Conservation (phyloP, 331 rosid genomes). For the Pyracantha coccinea region DNA sequence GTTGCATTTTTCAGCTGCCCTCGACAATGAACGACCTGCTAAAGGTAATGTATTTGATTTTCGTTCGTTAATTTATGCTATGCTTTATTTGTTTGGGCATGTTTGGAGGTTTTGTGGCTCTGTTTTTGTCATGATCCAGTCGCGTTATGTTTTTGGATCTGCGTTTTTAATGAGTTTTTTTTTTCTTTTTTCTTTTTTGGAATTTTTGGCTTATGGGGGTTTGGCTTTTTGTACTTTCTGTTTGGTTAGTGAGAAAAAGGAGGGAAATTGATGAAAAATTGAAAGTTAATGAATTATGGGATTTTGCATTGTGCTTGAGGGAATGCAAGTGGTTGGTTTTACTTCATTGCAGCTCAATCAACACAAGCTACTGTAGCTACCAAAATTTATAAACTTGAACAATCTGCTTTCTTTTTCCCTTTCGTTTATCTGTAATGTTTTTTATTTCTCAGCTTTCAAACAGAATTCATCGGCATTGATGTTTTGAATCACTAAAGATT, state of each 20-base stretch:
- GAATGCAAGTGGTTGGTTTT: neutral
- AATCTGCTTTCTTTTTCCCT: neutral
- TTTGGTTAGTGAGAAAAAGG: neutral
- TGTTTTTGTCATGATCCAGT: constrained; percentile 25
- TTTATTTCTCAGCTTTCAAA: neutral
- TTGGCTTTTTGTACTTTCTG: no score
- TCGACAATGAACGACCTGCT: constrained; percentile 82
- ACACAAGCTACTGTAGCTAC: neutral
- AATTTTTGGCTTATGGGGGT: constrained; percentile 6
- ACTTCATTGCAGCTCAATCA: neutral
- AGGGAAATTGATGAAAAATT: neutral
- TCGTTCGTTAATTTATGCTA: neutral
- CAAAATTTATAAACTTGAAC: neutral
- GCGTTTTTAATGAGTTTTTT: neutral
- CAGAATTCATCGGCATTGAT: neutral
- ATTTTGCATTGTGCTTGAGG: neutral
- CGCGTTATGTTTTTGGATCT: constrained; percentile 4
- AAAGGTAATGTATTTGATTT: constrained; percentile 29
- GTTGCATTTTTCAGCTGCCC: constrained; percentile 18
- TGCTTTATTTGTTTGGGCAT: neutral
- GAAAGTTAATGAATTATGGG: neutral
- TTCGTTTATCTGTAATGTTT: neutral
- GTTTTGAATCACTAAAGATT: neutral
- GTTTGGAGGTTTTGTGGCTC: constrained; percentile 14
- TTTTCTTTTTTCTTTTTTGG: no score